Conservation (phyloP, 805 yeast species). For the Candida argentea region DNA sequence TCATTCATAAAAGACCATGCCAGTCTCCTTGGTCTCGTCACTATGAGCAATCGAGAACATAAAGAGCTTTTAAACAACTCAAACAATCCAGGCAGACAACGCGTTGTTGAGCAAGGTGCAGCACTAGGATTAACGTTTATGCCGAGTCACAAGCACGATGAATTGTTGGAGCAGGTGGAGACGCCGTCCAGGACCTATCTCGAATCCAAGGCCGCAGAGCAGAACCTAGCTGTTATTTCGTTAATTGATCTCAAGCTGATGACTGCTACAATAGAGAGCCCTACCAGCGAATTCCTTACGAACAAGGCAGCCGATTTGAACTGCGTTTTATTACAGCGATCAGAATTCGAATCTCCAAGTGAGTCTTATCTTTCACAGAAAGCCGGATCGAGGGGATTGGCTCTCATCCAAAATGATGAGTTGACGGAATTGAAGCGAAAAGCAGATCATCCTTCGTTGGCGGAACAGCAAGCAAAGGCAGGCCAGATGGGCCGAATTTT, state of each 20-base stretch:
- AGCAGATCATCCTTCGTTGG: slow-evolving; percentile 2
- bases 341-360: slow-evolving; percentile 1
- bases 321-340: neutral
- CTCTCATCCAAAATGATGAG: slow-evolving; percentile 2
- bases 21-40: slow-evolving; percentile 7
- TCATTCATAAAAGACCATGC: slow-evolving; percentile 24
- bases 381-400: slow-evolving; percentile 9
- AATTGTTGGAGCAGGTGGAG: slow-evolving; percentile 4
- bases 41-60: slow-evolving; percentile 6
- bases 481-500: neutral
- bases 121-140: slow-evolving; percentile 6
- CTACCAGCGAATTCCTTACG: slow-evolving; percentile 4
- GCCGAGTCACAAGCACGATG: slow-evolving; percentile 6
- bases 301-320: slow-evolving; percentile 2
- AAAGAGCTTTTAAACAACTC: slow-evolving; percentile 6
- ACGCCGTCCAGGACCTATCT: slow-evolving; percentile 7
- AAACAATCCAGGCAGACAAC: slow-evolving; percentile 9
- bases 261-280: slow-evolving; percentile 7
- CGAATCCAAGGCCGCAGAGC: slow-evolving; percentile 3
- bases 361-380: slow-evolving; percentile 4
- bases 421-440: slow-evolving; percentile 3
- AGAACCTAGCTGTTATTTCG: slow-evolving; percentile 3
- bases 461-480: slow-evolving; percentile 3
- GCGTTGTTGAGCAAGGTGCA: slow-evolving; percentile 6
- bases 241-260: slow-evolving; percentile 11